A percentile compares a stretch with the other conserved stretches of the same genome.
phyloP scores from a whole-genome alignment of 108 stramenopile species.

The Cyclotella kingstonii region DNA sequence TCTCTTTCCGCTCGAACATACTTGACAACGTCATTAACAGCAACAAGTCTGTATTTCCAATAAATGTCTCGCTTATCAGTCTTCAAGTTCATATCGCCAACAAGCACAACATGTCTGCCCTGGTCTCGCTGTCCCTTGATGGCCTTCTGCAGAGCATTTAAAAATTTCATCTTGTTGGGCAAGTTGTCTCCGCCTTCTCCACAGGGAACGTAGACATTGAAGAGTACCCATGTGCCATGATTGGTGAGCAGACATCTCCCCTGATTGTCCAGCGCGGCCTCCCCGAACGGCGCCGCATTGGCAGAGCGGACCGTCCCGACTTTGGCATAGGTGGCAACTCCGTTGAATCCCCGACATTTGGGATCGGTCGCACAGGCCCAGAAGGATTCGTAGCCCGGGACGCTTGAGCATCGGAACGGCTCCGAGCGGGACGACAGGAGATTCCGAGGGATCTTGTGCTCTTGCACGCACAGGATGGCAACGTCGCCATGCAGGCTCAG shows the following conservation, averaged over 20 bases:
- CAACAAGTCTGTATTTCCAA: slow-evolving; percentile 62
- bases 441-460: slow-evolving; percentile 79
- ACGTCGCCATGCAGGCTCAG: slow-evolving; percentile 55
- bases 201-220: slow-evolving; percentile 93
- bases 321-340: slow-evolving; percentile 85
- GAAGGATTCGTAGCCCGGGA: slow-evolving; percentile 77
- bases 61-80: slow-evolving; percentile 54
- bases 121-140: slow-evolving; percentile 61
- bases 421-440: slow-evolving; percentile 66
- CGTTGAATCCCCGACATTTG: slow-evolving; percentile 76
- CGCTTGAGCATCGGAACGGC: slow-evolving; percentile 55
- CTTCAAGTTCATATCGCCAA: slow-evolving; percentile 88
- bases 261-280: slow-evolving; percentile 74
- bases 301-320: slow-evolving; percentile 53
- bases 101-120: slow-evolving; percentile 73
- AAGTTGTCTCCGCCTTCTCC: slow-evolving; percentile 42
- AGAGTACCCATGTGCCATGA: slow-evolving; percentile 82
- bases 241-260: slow-evolving; percentile 91
- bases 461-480: slow-evolving; percentile 88
- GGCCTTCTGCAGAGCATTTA: slow-evolving; percentile 68
- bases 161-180: slow-evolving; percentile 77
- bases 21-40: slow-evolving; percentile 56
- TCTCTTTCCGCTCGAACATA: slow-evolving; percentile 20
- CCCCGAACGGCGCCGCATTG: slow-evolving; percentile 51
- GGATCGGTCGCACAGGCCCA: slow-evolving; percentile 76